Evolutionary conservation across 371 early-diverging fungal genomes (phyloP), one percentile per base, ranked within the genome.

Genomic region (Rhizopus arrhizus): DNA sequence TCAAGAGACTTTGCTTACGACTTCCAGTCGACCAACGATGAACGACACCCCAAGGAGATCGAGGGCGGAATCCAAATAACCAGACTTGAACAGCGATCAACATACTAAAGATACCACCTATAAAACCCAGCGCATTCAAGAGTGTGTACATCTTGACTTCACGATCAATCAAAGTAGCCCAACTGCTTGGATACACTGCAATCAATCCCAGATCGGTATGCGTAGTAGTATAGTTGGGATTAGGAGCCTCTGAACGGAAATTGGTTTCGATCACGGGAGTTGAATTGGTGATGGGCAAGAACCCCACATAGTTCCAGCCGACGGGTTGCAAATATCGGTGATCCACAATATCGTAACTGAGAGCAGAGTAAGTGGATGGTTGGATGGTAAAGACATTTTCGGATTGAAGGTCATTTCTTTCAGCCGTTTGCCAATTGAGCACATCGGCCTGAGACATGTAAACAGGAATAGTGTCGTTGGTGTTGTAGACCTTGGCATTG

Each of bases 31-130:
- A 77, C 80, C 80, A 80, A 38, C 80, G 62, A 31, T 80, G 80
- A 8, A 80, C 74, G n/a, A 80, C 73, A 42, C 80, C 80, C 80
- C 80, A 80, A 11, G 80, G 80, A 5, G 75, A 75, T 12, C 77
- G 64, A 35, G 80, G 80, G 43, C 80, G 70, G 46, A 64, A 75
- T 51, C 80, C 80, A 60, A 80, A 80, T 12, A 80, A 53, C 80
- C 80, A 80, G 12, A 74, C 59, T 52, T 80, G 80, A 7, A 69
- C 55, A 4, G 73, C 70, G 13, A 80, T 32, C 8, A 77, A 49
- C 4, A 80, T 46, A 66, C 80, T 77, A 63, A 80, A 75, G 48
- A 80, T 65, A 65, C 80, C 80, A 62, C 80, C 80, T 3, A 74
- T 72, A 46, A 80, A 77, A 46, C 80, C 80, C 53, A 80, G 73